Conservation (phyloP, 768 basidiomycete species). For the Leccinum boreale region DNA sequence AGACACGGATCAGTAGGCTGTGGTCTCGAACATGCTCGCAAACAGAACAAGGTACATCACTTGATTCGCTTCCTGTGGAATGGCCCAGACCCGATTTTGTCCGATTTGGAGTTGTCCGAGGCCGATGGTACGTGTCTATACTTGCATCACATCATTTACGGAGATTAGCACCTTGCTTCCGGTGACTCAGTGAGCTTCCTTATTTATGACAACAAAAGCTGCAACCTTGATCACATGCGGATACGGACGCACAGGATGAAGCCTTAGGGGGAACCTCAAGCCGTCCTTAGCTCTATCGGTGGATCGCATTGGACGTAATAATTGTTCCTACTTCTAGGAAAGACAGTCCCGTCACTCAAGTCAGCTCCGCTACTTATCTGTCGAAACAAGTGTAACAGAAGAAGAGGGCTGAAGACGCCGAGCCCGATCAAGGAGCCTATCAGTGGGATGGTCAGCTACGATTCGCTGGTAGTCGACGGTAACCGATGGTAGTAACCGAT, state of each 20-base stretch:
- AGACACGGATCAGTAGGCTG: background rate
- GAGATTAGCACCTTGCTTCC: background rate
- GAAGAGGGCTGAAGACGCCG: background rate
- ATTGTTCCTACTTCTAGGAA: background rate
- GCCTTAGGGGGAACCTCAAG: background rate
- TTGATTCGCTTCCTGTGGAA: constrained; percentile 6
- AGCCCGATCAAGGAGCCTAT: background rate
- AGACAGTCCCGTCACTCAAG: background rate
- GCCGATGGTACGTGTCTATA: background rate
- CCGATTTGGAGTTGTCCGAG: background rate
- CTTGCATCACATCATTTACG: background rate
- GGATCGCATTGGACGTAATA: background rate
- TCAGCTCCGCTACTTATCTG: background rate
- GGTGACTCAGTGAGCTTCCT: background rate
- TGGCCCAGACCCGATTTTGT: background rate
- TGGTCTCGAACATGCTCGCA: background rate
- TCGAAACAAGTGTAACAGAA: background rate
- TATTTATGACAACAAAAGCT: background rate
- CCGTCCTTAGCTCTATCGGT: background rate
- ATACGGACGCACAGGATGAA: background rate
- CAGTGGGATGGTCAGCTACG: too few species aligned
- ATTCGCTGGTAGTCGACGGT: too few species aligned
- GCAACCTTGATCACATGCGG: background rate
- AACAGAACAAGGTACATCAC: constrained; percentile 5
- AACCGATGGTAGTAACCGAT: too few species aligned